Evolutionary conservation across 2,329 filamentous ascomycete genomes (phyloP).

Genomic region (Orbilia ellipsospora): DNA sequence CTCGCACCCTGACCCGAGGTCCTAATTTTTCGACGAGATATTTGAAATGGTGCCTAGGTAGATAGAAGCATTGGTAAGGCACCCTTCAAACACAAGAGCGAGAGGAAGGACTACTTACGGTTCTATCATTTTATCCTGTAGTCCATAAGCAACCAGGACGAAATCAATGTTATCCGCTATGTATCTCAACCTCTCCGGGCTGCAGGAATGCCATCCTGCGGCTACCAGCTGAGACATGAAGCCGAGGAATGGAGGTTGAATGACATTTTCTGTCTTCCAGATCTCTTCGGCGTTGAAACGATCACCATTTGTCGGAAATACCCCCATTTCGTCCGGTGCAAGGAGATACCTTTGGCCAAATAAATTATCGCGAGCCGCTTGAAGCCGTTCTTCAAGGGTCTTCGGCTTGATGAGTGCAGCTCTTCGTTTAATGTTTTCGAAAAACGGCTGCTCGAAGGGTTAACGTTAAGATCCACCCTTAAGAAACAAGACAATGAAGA

Average conservation of each 20-base stretch:
- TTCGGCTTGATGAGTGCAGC: slow-evolving; percentile 75
- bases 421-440: slow-evolving; percentile 73
- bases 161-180: slow-evolving; percentile 77
- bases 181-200: slow-evolving; percentile 71
- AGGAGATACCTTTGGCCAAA: slow-evolving; percentile 75
- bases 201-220: slow-evolving; percentile 83
- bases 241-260: slow-evolving; percentile 72
- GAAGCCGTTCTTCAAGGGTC: slow-evolving; percentile 73
- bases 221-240: slow-evolving; percentile 83
- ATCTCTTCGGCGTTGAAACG: slow-evolving; percentile 84
- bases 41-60: slow-evolving; percentile 71
- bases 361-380: slow-evolving; percentile 72
- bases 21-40: slow-evolving; percentile 74
- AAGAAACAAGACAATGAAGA: too few relatives aligned
- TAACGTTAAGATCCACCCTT: neutral
- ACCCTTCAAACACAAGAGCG: too few relatives aligned
- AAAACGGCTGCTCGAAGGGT: slow-evolving; percentile 63
- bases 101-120: slow-evolving; percentile 26
- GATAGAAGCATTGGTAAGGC: neutral
- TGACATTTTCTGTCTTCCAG: slow-evolving; percentile 73
- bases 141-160: slow-evolving; percentile 81
- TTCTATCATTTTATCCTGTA: slow-evolving; percentile 80
- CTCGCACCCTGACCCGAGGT: slow-evolving; percentile 66
- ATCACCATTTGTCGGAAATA: slow-evolving; percentile 82
- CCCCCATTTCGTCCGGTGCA: slow-evolving; percentile 69